Evolutionary conservation across 805 yeast genomes (phyloP), one percentile per base, ranked within the genome.

Genomic region (Myxozyma monticola): DNA sequence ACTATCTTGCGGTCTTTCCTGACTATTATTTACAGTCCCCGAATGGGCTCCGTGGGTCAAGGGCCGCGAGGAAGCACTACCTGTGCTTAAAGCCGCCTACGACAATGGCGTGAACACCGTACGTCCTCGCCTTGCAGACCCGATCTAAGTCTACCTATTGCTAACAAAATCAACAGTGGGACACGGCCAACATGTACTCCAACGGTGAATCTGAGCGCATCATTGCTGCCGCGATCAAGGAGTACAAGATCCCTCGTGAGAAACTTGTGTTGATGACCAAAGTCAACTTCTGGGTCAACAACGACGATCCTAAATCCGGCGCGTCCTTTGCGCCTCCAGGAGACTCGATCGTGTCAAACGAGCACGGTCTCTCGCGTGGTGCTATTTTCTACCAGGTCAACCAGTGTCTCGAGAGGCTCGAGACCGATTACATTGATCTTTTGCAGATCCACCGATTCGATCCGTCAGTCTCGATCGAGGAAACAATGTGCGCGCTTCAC

Each of bases 361-460:
- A 66, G 8, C 44, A 51, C 30, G 80, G 79, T 0, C 60, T 70
- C 25, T 70, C 75, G 2, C 61, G 78, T 48, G 76, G 75, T 56
- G 77, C 75, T 59, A 71, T 76, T 22, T 51, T 76, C 29, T 77
- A 74, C 45, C 76, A 76, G 2, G 77, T 69, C 5, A 65, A 68
- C 35, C 69, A 56, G 5, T 68, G 75, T 1, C 69, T 69, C 8
- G 30, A 42, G 37, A 62, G 79, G 35, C 66, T 76, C 45, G 79
- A 77, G 1, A 76, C 79, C 4, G 48, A 37, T 14, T 73, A 75
- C 58, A 70, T 75, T 39, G 80, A 76, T 61, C 71, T 81, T 14
- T 67, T 72, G 20, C 85, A 80, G 65, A 76, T 81, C 57, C 85
- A 81, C 64, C 65, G 85, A 49, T 64, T 72, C 42, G 85, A 81